Evolutionary conservation across 177 flowering plant species (phyloP).

Genomic region (Vitis hybrid): DNA sequence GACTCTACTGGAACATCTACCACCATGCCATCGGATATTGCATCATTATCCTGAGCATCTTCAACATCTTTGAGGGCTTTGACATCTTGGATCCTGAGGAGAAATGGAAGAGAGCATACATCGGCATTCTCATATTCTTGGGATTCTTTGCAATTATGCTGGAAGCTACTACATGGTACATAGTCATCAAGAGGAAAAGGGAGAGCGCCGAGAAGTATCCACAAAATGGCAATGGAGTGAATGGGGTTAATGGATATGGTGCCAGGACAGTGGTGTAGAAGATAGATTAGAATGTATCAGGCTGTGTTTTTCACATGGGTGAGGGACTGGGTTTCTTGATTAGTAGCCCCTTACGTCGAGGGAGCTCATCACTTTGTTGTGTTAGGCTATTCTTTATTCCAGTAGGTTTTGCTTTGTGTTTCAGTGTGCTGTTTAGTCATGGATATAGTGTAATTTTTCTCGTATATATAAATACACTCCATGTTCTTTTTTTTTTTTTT

Average conservation of each 20-base stretch:
- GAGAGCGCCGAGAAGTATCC: slow-evolving; percentile 22
- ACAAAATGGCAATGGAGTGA: slow-evolving; percentile 14
- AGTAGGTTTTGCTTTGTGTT: not conserved
- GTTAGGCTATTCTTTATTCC: not conserved
- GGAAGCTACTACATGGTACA: slow-evolving; percentile 59
- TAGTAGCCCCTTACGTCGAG: not conserved
- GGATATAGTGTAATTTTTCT: not conserved
- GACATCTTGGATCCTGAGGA: slow-evolving; percentile 45
- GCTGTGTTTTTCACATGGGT: too few species aligned
- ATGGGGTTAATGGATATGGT: slow-evolving; percentile 31
- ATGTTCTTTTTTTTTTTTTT: not conserved
- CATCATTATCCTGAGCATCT: slow-evolving; percentile 46
- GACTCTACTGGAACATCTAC: slow-evolving; percentile 75
- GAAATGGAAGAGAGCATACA: slow-evolving; percentile 58
- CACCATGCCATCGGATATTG: slow-evolving; percentile 53
- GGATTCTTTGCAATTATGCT: slow-evolving; percentile 34
- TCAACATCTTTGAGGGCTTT: slow-evolving; percentile 62
- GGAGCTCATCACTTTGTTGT: not conserved
- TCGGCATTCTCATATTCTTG: slow-evolving; percentile 39
- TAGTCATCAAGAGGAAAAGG: slow-evolving; percentile 54
- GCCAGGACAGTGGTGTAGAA: slow-evolving; percentile 7
- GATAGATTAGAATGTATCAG: not conserved
- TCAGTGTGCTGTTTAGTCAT: not conserved
- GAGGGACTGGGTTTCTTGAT: too few species aligned
- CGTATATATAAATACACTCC: slow-evolving; percentile 1